These are phyloP conservation scores for Kluyveromyces dobzhanskii DNA, from an alignment of 805 yeast species.

Conservation along the genomic window DNA sequence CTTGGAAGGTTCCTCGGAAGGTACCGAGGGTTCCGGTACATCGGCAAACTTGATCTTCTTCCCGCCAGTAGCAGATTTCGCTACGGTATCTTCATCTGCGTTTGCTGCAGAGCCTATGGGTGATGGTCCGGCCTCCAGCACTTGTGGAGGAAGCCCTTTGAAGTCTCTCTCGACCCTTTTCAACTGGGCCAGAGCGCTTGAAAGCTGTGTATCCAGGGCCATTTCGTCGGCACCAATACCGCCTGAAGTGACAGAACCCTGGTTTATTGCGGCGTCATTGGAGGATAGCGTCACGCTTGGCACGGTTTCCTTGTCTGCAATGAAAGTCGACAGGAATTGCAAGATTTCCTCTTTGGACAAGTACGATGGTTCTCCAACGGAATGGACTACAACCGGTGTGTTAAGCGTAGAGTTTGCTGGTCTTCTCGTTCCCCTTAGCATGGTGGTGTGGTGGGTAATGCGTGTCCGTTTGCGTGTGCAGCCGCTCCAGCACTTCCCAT, in stretches of 20 bases:
- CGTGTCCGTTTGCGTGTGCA: too few species aligned
- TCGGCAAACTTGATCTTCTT: conserved; percentile 22
- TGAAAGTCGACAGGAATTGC: conserved; percentile 21
- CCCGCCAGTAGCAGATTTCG: conserved; percentile 23
- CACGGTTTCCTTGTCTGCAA: conserved; percentile 19
- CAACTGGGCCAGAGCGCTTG: conserved; percentile 44
- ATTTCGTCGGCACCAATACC: conserved; percentile 6
- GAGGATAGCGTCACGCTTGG: conserved; percentile 7
- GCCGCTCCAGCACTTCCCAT: too few species aligned
- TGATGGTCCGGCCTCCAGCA: conserved; percentile 6
- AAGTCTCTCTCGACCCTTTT: conserved; percentile 69
- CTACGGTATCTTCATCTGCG: conserved; percentile 7
- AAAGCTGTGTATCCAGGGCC: conserved; percentile 22
- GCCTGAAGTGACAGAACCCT: conserved; percentile 2
- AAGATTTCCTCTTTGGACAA: conserved; percentile 22
- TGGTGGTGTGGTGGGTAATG: background rate
- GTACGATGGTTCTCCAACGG: conserved; percentile 15
- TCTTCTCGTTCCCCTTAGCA: conserved; percentile 20
- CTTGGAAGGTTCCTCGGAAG: background rate
- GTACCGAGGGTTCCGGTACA: conserved; percentile 1
- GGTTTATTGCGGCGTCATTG: background rate
- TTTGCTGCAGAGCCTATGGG: background rate
- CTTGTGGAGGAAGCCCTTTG: conserved; percentile 66
- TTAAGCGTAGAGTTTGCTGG: conserved; percentile 18
- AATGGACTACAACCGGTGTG: conserved; percentile 25